Conservation (phyloP, 73 alveolate genomes). For the Paramecium sexaurelia region DNA sequence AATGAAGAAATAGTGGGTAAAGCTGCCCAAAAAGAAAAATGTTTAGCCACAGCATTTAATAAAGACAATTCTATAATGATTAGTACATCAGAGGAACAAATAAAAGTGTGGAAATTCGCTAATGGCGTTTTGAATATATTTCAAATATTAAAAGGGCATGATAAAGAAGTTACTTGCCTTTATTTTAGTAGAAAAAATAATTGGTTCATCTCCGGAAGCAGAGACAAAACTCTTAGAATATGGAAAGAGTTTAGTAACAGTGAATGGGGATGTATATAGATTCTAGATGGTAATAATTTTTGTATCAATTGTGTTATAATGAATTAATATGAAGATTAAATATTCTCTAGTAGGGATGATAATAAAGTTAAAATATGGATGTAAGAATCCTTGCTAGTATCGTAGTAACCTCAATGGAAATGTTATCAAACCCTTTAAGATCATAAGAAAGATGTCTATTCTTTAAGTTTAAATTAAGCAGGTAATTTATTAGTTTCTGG, state of each 20-base stretch:
- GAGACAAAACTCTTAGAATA: background rate
- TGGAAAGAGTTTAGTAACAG: slow-evolving; percentile 32
- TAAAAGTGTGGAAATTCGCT: background rate
- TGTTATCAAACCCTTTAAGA: background rate
- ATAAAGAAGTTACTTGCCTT: background rate
- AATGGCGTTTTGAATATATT: background rate
- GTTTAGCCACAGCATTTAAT: slow-evolving; percentile 14
- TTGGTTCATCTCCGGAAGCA: background rate
- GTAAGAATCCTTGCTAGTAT: background rate
- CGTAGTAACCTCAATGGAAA: background rate
- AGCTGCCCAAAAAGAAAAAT: background rate
- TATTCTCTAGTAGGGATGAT: background rate
- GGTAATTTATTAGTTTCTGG: slow-evolving; percentile 10
- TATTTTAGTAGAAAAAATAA: background rate
- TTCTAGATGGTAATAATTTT: background rate
- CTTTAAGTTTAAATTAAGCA: background rate
- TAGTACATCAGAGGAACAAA: background rate
- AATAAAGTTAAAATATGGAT: background rate
- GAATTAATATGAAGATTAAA: background rate
- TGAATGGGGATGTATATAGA: background rate
- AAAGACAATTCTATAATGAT: slow-evolving; percentile 3
- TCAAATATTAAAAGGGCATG: background rate
- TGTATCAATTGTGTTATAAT: background rate
- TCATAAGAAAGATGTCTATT: slow-evolving; percentile 6
- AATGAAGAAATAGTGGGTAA: slow-evolving; percentile 8